A percentile compares a stretch with the other conserved stretches of the same genome.
Conservation (phyloP, 2,329 filamentous ascomycete genomes). For the Botryotinia globosa region DNA sequence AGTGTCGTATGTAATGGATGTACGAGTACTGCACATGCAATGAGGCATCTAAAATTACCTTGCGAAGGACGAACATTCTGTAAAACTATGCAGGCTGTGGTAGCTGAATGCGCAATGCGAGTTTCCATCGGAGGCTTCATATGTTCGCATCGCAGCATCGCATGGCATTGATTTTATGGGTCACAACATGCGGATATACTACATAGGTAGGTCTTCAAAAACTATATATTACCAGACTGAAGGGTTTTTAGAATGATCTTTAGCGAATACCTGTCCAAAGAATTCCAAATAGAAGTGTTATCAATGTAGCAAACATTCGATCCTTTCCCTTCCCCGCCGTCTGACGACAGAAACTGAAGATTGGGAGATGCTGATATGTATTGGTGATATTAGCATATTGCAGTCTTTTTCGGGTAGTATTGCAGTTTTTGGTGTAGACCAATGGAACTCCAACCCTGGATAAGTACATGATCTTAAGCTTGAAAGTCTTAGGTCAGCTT, state of each 20-base stretch:
- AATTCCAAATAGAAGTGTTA: background rate
- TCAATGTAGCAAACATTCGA: background rate
- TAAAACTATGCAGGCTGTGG: background rate
- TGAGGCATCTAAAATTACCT: constrained; percentile 8
- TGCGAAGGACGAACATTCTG: background rate
- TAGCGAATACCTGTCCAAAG: constrained; percentile 9
- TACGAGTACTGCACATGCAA: constrained; percentile 9
- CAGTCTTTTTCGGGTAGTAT: background rate
- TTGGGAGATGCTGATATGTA: constrained; percentile 1
- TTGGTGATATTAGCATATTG: background rate
- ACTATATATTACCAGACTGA: background rate
- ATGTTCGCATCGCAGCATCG: constrained; percentile 7
- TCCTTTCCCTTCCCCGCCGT: background rate
- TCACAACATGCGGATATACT: constrained; percentile 9
- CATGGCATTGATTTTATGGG: constrained; percentile 12
- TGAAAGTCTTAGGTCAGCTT: constrained; percentile 6
- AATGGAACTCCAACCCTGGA: constrained; percentile 4
- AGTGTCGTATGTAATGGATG: background rate
- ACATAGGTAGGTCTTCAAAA: background rate
- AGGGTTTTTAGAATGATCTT: background rate
- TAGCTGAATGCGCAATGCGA: constrained; percentile 9
- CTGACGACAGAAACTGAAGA: constrained; percentile 6
- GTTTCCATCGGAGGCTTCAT: constrained; percentile 16
- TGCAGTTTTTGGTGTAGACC: background rate
- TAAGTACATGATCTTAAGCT: constrained; percentile 7